Percentiles rank a stretch among this genome's conserved stretches.
Evolutionary conservation across 2,329 filamentous ascomycete species (phyloP).

Genomic region (Aspergillus calidoustus): DNA sequence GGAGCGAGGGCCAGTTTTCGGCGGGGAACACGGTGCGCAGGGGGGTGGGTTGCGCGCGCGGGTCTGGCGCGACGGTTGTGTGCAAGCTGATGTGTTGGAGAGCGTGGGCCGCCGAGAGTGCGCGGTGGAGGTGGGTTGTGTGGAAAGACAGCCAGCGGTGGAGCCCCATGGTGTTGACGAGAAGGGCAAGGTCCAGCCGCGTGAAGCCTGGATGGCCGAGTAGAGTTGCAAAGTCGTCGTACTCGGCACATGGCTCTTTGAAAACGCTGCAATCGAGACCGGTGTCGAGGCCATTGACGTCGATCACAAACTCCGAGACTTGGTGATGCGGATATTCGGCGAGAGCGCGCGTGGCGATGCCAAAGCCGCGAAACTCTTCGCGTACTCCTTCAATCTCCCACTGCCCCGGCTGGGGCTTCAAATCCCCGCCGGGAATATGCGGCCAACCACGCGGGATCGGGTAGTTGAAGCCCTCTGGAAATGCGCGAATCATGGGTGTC

Average conservation of each 20-base stretch:
- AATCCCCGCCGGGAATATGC: background rate
- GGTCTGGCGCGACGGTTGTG: background rate
- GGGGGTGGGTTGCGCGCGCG: background rate
- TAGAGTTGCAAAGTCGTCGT: constrained; percentile 27
- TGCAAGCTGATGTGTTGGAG: background rate
- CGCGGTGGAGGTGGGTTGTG: background rate
- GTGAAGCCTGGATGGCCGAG: constrained; percentile 21
- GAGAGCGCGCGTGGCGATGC: constrained; percentile 13
- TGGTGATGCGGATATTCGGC: constrained; percentile 24
- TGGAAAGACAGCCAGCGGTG: background rate
- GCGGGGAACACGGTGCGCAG: too few species aligned
- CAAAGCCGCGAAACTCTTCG: constrained; percentile 38
- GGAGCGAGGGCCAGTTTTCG: too few species aligned
- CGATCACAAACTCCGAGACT: constrained; percentile 43
- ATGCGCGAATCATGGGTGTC: constrained; percentile 49
- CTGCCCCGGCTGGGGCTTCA: background rate
- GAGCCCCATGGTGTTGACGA: constrained; percentile 12
- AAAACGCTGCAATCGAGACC: constrained; percentile 40
- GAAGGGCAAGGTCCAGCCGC: constrained; percentile 32
- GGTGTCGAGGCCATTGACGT: constrained; percentile 33
- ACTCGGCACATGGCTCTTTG: constrained; percentile 29
- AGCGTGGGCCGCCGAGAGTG: background rate
- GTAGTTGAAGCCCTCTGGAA: constrained; percentile 48
- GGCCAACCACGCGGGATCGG: constrained; percentile 43
- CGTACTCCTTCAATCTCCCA: constrained; percentile 3